These are phyloP conservation scores for Penicillium sp. DNA, from an alignment of 2,329 filamentous ascomycete genomes.

Conservation along the genomic window DNA sequence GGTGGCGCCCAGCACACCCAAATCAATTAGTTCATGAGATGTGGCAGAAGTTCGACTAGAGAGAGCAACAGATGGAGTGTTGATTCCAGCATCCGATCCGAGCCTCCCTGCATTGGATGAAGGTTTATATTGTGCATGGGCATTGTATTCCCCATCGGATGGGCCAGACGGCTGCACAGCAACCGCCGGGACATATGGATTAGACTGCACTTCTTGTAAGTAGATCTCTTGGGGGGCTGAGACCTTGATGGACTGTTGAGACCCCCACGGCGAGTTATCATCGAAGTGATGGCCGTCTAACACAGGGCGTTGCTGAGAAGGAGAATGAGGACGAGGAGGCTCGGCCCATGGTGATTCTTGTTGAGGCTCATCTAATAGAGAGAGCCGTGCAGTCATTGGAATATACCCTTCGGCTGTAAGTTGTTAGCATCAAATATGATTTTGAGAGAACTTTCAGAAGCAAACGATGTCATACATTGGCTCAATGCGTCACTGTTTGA, in stretches of 20 bases:
- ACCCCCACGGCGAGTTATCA: constrained; percentile 20
- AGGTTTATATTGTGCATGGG: constrained; percentile 2
- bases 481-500: constrained; percentile 31
- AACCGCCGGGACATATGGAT: constrained; percentile 17
- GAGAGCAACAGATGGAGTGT: constrained; percentile 21
- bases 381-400: constrained; percentile 41
- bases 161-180: constrained; percentile 13
- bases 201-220: constrained; percentile 15
- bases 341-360: constrained; percentile 31
- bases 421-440: constrained; percentile 11
- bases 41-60: constrained; percentile 30
- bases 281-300: background rate
- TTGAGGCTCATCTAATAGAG: constrained; percentile 32
- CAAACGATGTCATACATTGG: constrained; percentile 29
- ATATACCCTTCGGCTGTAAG: constrained; percentile 37
- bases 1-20: constrained; percentile 17
- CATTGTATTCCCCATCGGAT: constrained; percentile 1
- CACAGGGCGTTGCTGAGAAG: constrained; percentile 7
- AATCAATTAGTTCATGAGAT: constrained; percentile 35
- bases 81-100: constrained; percentile 19
- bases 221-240: constrained; percentile 15
- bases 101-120: constrained; percentile 12
- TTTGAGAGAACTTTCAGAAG: background rate
- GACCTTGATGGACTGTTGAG: constrained; percentile 19
- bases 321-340: constrained; percentile 9